Conservation (phyloP, 805 yeast species). For the Dipodascus albidus region DNA sequence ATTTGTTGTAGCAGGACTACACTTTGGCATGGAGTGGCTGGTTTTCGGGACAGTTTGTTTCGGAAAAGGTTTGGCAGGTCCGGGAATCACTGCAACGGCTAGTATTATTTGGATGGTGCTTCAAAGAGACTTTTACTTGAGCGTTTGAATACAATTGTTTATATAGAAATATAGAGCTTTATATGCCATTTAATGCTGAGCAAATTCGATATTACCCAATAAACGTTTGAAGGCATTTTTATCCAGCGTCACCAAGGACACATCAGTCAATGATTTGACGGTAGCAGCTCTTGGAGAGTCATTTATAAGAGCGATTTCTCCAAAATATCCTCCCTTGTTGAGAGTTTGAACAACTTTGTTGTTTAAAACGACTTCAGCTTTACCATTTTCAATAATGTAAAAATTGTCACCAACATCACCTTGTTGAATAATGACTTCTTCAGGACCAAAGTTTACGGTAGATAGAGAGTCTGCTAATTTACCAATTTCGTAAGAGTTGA, state of each 20-base stretch:
- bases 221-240: slow-evolving; percentile 89
- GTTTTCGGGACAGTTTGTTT: slow-evolving; percentile 67
- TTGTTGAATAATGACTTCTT: slow-evolving; percentile 66
- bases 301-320: slow-evolving; percentile 87
- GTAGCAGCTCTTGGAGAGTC: slow-evolving; percentile 94
- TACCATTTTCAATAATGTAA: slow-evolving; percentile 69
- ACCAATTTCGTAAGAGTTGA: slow-evolving; percentile 72
- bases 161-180: not conserved
- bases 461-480: slow-evolving; percentile 91
- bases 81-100: slow-evolving; percentile 66
- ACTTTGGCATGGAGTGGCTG: slow-evolving; percentile 77
- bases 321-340: slow-evolving; percentile 84
- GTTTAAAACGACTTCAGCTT: slow-evolving; percentile 59
- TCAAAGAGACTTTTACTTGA: slow-evolving; percentile 53
- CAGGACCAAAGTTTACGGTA: slow-evolving; percentile 59
- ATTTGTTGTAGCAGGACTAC: slow-evolving; percentile 71
- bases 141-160: not conserved
- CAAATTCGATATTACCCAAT: slow-evolving; percentile 89
- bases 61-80: slow-evolving; percentile 85
- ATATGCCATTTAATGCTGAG: slow-evolving; percentile 29
- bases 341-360: slow-evolving; percentile 45
- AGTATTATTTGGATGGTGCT: slow-evolving; percentile 72
- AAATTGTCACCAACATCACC: slow-evolving; percentile 79
- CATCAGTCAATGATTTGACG: slow-evolving; percentile 59
- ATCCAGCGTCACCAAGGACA: slow-evolving; percentile 85